Conservation (phyloP, 495 filamentous ascomycete species). For the Penicillium malachiteum region DNA sequence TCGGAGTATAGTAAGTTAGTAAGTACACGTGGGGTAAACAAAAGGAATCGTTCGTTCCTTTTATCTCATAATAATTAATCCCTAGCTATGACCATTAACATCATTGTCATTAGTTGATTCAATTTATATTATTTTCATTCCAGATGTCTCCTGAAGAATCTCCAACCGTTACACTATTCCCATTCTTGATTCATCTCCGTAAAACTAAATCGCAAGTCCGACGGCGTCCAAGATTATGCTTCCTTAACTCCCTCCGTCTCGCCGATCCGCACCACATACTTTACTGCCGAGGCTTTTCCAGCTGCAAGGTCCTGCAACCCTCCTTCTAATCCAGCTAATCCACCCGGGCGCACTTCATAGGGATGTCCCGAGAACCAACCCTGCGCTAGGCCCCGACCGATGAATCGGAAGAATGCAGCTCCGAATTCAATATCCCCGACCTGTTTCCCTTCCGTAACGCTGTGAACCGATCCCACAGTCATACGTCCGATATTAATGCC, state of each 20-base stretch:
- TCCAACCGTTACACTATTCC: background rate
- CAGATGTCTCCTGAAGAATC: background rate
- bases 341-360: slow-evolving; percentile 58
- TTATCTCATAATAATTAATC: too few relatives aligned
- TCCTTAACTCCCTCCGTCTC: slow-evolving; percentile 47
- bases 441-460: slow-evolving; percentile 8
- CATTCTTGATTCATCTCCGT: background rate
- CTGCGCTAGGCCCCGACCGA: slow-evolving; percentile 52
- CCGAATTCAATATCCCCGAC: slow-evolving; percentile 54
- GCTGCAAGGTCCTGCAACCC: slow-evolving; percentile 58
- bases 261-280: slow-evolving; percentile 67
- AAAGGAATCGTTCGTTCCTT: too few relatives aligned
- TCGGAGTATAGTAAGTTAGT: too few relatives aligned
- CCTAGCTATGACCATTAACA: too few relatives aligned
- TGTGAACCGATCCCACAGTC: slow-evolving; percentile 18
- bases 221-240: background rate
- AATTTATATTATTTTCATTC: background rate
- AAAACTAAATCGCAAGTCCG: background rate
- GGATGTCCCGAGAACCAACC: slow-evolving; percentile 65
- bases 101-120: background rate
- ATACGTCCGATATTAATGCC: background rate
- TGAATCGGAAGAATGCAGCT: slow-evolving; percentile 51
- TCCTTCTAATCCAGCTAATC: slow-evolving; percentile 56
- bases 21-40: too few relatives aligned
- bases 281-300: slow-evolving; percentile 64